Percentiles rank a stretch among this genome's conserved stretches.
Evolutionary conservation across 164 flowering plant genomes (phyloP).

Genomic region (Umbilicus rupestris): DNA sequence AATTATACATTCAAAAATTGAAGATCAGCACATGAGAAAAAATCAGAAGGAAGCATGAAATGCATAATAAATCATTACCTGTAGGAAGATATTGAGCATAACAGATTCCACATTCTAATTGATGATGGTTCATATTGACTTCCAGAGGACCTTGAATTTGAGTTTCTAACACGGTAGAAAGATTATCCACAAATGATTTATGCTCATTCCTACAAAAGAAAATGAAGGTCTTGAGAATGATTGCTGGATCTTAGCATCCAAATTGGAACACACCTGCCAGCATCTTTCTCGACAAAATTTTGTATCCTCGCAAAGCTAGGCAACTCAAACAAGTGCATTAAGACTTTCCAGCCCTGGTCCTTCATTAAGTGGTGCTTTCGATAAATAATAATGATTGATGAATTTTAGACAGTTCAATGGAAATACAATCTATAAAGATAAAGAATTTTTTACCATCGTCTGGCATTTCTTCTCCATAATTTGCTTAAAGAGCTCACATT

Average conservation of each 20-base stretch:
- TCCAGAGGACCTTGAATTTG: slow-evolving; percentile 43
- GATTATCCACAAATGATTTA: slow-evolving; percentile 46
- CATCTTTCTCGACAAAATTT: too few species aligned
- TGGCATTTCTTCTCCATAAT: slow-evolving; percentile 50
- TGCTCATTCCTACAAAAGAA: slow-evolving; percentile 32
- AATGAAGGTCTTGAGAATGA: too few species aligned
- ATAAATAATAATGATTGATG: background rate
- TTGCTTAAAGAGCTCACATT: slow-evolving; percentile 30
- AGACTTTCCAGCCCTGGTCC: background rate
- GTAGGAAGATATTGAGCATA: slow-evolving; percentile 70
- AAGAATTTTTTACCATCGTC: slow-evolving; percentile 35
- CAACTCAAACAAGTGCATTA: background rate
- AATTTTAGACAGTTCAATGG: background rate
- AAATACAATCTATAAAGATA: background rate
- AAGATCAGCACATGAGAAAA: background rate
- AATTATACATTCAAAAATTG: slow-evolving; percentile 7
- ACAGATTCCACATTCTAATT: slow-evolving; percentile 84
- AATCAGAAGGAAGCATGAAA: background rate
- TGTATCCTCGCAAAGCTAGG: too few species aligned
- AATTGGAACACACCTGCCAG: too few species aligned
- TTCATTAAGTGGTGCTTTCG: background rate
- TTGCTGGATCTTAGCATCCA: too few species aligned
- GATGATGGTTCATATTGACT: slow-evolving; percentile 25
- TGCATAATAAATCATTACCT: slow-evolving; percentile 28
- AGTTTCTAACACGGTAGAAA: slow-evolving; percentile 35